Conservation (phyloP, 2,329 filamentous ascomycete genomes). For the Stromatinia cepivora region DNA sequence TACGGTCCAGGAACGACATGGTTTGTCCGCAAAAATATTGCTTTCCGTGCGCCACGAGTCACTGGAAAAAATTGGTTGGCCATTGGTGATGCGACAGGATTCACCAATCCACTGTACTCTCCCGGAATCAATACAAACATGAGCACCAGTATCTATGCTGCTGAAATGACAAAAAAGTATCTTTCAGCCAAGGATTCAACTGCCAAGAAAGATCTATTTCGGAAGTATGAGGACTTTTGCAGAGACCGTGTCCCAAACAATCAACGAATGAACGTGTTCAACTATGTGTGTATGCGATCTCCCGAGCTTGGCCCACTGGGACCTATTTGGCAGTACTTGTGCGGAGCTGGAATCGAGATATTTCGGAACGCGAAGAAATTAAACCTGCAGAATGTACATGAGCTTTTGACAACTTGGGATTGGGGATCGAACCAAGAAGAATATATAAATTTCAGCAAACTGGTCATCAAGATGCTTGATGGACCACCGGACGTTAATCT, state of each 20-base stretch:
- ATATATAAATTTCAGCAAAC: slow-evolving; percentile 27
- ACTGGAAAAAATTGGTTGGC: slow-evolving; percentile 36
- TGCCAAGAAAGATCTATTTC: not conserved
- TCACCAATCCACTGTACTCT: slow-evolving; percentile 39
- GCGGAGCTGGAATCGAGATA: slow-evolving; percentile 27
- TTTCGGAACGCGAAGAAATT: slow-evolving; percentile 24
- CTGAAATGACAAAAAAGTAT: slow-evolving; percentile 26
- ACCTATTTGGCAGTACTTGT: slow-evolving; percentile 34
- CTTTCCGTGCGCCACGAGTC: slow-evolving; percentile 32
- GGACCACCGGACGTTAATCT: slow-evolving; percentile 16
- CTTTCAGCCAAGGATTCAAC: slow-evolving; percentile 2
- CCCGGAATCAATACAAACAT: slow-evolving; percentile 38
- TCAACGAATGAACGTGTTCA: slow-evolving; percentile 35
- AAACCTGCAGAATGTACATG: slow-evolving; percentile 17
- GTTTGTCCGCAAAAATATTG: slow-evolving; percentile 34
- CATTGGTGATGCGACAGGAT: slow-evolving; percentile 38
- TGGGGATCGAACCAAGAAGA: slow-evolving; percentile 29
- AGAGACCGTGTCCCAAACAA: slow-evolving; percentile 28
- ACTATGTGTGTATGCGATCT: slow-evolving; percentile 33
- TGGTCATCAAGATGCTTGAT: slow-evolving; percentile 24
- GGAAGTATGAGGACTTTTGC: slow-evolving; percentile 31
- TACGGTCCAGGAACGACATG: slow-evolving; percentile 35
- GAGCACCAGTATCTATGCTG: slow-evolving; percentile 26
- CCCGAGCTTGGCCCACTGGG: slow-evolving; percentile 31
- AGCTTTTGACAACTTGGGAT: slow-evolving; percentile 32